phyloP scores from a whole-genome alignment of 176 grass and related monocot species.

The Triticum turgidum region DNA sequence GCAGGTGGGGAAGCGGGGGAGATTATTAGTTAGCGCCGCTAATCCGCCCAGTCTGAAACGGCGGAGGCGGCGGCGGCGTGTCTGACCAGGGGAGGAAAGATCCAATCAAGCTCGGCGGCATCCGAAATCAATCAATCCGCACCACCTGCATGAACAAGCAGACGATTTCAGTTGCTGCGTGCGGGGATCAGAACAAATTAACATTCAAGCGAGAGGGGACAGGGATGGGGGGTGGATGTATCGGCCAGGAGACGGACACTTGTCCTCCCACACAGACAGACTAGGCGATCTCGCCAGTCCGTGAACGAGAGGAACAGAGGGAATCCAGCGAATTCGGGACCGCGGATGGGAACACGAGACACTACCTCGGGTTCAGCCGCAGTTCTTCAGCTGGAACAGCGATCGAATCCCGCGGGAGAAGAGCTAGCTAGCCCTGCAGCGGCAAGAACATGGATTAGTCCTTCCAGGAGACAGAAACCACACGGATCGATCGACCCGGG shows the following conservation, averaged over 20 bases:
- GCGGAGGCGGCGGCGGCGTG: conserved; percentile 3
- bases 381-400: neutral
- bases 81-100: neutral
- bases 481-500: neutral
- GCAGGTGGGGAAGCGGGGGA: conserved; percentile 1
- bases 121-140: neutral
- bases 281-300: too few species aligned
- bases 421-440: neutral
- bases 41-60: conserved; percentile 1
- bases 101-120: neutral
- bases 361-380: neutral
- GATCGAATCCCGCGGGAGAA: neutral
- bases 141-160: neutral
- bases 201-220: neutral
- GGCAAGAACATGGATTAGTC: neutral
- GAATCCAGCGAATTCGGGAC: neutral
- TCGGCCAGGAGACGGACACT: neutral
- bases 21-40: neutral
- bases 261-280: neutral
- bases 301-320: neutral
- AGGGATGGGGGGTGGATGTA: neutral
- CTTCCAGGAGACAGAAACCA: neutral
- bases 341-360: neutral
- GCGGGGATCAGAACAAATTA: neutral
- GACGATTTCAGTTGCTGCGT: neutral